Evolutionary conservation across 2,329 filamentous ascomycete genomes (phyloP), one percentile per base, ranked within the genome.

Genomic region (Periconia sp.): DNA sequence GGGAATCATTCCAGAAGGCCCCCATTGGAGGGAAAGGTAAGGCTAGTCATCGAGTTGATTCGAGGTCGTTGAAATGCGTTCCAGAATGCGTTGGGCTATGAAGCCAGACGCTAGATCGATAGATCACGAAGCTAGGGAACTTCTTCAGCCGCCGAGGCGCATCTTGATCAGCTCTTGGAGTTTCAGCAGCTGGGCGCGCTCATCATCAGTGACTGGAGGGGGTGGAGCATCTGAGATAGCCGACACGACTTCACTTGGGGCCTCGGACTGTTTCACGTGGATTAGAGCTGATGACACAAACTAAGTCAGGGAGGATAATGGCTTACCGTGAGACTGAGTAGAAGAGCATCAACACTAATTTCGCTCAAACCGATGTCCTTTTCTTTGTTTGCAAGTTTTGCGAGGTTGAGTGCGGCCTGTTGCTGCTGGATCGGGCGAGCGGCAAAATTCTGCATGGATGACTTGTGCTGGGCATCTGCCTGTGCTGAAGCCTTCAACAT

Each of bases 321-420:
- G 79, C 84, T 75, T 74, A 88, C 85, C 52, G 87, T 74, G 51
- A 89, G 75, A 39, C 81, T 77, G 47, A 81, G 74, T 38, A 85
- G 74, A 44, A 89, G 76, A 36, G 67, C 69, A 40, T 75, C 66
- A 28, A 77, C 63, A 36, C 74, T 73, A 43, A 77, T 66, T 32
- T 64, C 59, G 43, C 62, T 71, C 36, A 84, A 62, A 22, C 75
- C 73, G 36, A 81, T 72, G 17, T 78, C 74, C 39, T 70, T 69
- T 49, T 77, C 73, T 52, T 76, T 75, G 40, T 74, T 75, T 34
- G 77, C 73, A 25, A 89, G 72, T 48, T 80, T 78, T 31, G 79
- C 75, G 22, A 90, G 74, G 47, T 82, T 84, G 46, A 89, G 75
- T 4, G 84, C 85, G 30, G 83, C 79, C 61, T 88, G 85, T 60